Evolutionary conservation across 148 eudicot genomes (phyloP), one percentile per base, ranked within the genome.

Genomic region (Selenicereus undatus): DNA sequence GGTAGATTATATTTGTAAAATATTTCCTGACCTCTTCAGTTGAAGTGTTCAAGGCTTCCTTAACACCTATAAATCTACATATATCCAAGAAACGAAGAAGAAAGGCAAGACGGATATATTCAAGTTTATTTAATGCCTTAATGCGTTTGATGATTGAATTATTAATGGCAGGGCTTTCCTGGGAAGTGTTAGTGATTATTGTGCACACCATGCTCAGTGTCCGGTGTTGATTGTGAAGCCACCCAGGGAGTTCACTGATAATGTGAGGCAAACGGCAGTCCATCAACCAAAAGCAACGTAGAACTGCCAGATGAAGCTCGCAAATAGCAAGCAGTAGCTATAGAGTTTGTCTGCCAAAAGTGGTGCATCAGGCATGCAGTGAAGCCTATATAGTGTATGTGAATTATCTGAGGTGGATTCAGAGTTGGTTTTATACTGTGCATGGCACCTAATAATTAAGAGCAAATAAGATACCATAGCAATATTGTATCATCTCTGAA

Each of bases 121-220:
- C 2, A 48, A 48, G 13, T 8, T 1, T 48, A 48, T 48, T 48
- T 12, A 10, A 48, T 48, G 52, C 0, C 8, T 48, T 48, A 12
- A 48, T 48, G 12, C 2, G 14, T 10, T 48, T 48, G 52, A 48
- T 48, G 52, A 48, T 48, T 12, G 52, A 48, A 12, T 39, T 39
- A 39, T 39, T 48, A 48, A 1, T 20, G 80, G 78, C 81, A 90
- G 91, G 89, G 91, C 90, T 18, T 86, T 90, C 48, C 48, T 90
- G 60, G 93, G 93, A 77, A 89, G 93, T 51, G 90, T 88, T 4
- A 91, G 93, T 58, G 87, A 91, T 52, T 88, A 91, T 42, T 91
- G 93, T 81, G 91, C 81, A 0, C 91, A 91, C 43, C 91, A 91
- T 58, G 91, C 84, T 16, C 82, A 85, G 29, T 91, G 93, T 43